These are phyloP conservation scores for Vishniacozyma victoriae DNA, from an alignment of 768 basidiomycete genomes.

Conservation along the genomic window DNA sequence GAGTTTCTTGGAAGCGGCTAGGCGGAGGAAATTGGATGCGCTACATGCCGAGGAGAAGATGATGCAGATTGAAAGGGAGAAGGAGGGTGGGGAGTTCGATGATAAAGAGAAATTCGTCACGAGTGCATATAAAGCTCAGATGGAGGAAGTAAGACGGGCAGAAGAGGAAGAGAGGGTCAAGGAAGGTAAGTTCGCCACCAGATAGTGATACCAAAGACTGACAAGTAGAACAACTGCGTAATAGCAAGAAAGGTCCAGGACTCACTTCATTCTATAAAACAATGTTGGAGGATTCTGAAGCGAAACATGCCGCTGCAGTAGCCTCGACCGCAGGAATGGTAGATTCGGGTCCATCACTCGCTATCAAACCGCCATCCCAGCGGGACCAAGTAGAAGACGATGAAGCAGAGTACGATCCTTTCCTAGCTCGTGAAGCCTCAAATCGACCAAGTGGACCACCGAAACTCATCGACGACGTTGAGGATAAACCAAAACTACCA, in stretches of 20 bases:
- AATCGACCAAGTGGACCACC: slow-evolving; percentile 1
- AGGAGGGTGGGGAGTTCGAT: slow-evolving; percentile 84
- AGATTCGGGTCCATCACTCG: slow-evolving; percentile 31
- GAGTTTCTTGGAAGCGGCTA: slow-evolving; percentile 68
- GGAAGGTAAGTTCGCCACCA: slow-evolving; percentile 62
- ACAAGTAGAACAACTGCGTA: slow-evolving; percentile 39
- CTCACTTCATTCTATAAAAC: slow-evolving; percentile 46
- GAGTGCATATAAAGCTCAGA: slow-evolving; percentile 92
- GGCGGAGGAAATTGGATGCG: slow-evolving; percentile 80
- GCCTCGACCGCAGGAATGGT: slow-evolving; percentile 44
- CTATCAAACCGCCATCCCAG: slow-evolving; percentile 31
- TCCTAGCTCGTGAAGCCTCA: slow-evolving; percentile 32
- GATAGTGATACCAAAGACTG: neutral
- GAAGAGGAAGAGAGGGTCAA: slow-evolving; percentile 86
- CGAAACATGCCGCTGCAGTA: slow-evolving; percentile 72
- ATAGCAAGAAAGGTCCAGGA: slow-evolving; percentile 44
- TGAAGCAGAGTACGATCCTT: slow-evolving; percentile 44
- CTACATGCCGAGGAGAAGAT: slow-evolving; percentile 95
- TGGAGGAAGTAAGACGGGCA: slow-evolving; percentile 80
- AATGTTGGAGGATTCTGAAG: slow-evolving; percentile 45
- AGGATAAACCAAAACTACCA: too few species aligned
- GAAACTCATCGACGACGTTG: slow-evolving; percentile 3
- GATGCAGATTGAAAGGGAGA: slow-evolving; percentile 85
- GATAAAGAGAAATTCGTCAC: slow-evolving; percentile 98
- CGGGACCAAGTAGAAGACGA: slow-evolving; percentile 25